These are phyloP conservation scores for Euptelea pleiosperma DNA, from an alignment of 164 flowering plant species.

Conservation along the genomic window DNA sequence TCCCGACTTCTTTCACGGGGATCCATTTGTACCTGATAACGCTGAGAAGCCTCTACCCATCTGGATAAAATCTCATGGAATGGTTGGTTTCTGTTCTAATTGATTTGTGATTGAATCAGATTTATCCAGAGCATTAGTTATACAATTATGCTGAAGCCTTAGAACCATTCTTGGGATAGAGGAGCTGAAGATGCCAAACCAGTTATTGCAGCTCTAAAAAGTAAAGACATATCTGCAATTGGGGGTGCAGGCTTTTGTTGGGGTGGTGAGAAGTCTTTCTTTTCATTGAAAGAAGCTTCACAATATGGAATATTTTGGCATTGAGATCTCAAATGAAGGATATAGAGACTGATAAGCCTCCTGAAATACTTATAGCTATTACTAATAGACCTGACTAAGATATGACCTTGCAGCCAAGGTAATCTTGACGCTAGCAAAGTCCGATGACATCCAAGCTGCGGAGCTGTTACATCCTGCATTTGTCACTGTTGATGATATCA, in stretches of 20 bases:
- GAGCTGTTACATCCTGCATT: slow-evolving; percentile 67
- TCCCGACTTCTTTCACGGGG: slow-evolving; percentile 65
- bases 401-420: slow-evolving; percentile 49
- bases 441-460: slow-evolving; percentile 50
- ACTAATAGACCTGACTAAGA: background rate
- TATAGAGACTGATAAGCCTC: background rate
- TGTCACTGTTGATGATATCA: slow-evolving; percentile 60
- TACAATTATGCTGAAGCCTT: background rate
- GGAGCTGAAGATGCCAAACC: slow-evolving; percentile 57
- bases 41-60: slow-evolving; percentile 26
- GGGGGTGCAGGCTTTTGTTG: slow-evolving; percentile 74
- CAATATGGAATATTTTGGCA: background rate
- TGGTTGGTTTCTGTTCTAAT: slow-evolving; percentile 33
- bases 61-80: slow-evolving; percentile 55
- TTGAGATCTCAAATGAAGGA: background rate
- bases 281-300: background rate
- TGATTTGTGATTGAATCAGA: background rate
- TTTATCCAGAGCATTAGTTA: background rate
- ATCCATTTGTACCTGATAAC: slow-evolving; percentile 41
- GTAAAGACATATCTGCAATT: slow-evolving; percentile 44
- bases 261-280: slow-evolving; percentile 50
- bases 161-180: slow-evolving; percentile 33
- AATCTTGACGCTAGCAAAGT: slow-evolving; percentile 52
- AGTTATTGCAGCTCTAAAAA: slow-evolving; percentile 51
- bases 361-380: background rate